Base-by-base conservation (phyloP, 1,139 yeast species). In the Saccharomycopsis hybrid region DNA sequence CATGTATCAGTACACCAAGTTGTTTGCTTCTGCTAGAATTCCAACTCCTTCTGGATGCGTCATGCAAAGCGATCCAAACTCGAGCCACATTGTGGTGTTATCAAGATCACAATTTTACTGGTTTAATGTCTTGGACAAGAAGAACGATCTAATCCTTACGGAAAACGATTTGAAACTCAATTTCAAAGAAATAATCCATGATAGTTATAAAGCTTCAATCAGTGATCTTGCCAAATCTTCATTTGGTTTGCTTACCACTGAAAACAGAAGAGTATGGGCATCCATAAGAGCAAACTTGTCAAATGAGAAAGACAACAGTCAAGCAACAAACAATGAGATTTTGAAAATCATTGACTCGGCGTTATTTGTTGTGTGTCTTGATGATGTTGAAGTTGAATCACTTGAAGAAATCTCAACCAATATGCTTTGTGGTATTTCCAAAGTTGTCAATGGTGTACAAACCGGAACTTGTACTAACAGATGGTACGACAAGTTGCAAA, bases 381-480 rank as follows among this genome's bases (percentile, higher is more conserved):
- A 88, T 63, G 90, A 86, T 63, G 76, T 84, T 44, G 78, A 77
- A 51, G 77, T 88, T 50, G 76, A 77, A 51, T 78, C 84, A 51
- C 72, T 84, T 55, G 74, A 84, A 11, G 85, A 84, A 54, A 69
- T 88, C 60, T 78, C 92, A 11, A 81, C 83, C 60, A 87, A 88
- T 62, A 85, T 86, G 85, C 76, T 88, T 46, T 87, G 96, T 65
- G 96, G 96, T 3, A 76, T 84, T 54, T 81, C 88, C 11, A 78
- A 76, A 38, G 69, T 86, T 40, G 87, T 83, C 56, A 78, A 84
- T 60, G 96, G 96, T 60, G 80, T 87, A 47, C 96, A 89, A 67
- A 84, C 85, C 37, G 97, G 97, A 55, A 88, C 96, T 8, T 88
- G 96, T 67, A 85, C 96, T 39, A 89, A 89, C 65, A 74, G 97